A percentile compares a stretch with the other conserved stretches of the same genome.
These are phyloP conservation scores for Cyclostephanos invisitatus DNA, from an alignment of 108 stramenopile species.

Conservation along the genomic window DNA sequence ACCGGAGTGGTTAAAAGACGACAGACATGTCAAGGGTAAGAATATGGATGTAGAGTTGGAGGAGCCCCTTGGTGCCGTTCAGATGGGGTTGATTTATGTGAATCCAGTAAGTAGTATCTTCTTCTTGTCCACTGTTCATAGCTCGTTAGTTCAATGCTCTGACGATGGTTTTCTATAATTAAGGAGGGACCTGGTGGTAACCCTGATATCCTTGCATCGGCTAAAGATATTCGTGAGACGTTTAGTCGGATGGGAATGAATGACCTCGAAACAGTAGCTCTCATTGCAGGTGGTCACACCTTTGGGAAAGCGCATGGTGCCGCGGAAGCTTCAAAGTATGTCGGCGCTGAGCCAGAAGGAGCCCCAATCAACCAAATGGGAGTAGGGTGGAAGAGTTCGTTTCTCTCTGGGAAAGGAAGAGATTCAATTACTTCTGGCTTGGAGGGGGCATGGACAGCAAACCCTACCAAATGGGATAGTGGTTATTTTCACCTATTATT, in stretches of 20 bases:
- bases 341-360: slow-evolving; percentile 76
- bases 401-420: slow-evolving; percentile 58
- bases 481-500: slow-evolving; percentile 73
- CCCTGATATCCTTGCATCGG: slow-evolving; percentile 67
- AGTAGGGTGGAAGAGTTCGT: slow-evolving; percentile 69
- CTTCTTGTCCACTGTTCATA: background rate
- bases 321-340: slow-evolving; percentile 51
- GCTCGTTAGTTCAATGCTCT: background rate
- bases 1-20: slow-evolving; percentile 61
- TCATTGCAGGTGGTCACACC: slow-evolving; percentile 83
- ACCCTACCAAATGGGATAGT: slow-evolving; percentile 73
- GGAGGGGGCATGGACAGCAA: slow-evolving; percentile 78
- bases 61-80: slow-evolving; percentile 72
- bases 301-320: slow-evolving; percentile 85
- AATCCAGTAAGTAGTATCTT: slow-evolving; percentile 49
- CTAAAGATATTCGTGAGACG: slow-evolving; percentile 75
- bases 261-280: slow-evolving; percentile 78
- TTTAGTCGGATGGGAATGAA: slow-evolving; percentile 80
- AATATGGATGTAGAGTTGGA: slow-evolving; percentile 36
- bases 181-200: slow-evolving; percentile 71
- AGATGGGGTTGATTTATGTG: slow-evolving; percentile 86
- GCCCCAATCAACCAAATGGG: slow-evolving; percentile 70
- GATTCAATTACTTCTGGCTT: slow-evolving; percentile 75
- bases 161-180: background rate
- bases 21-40: slow-evolving; percentile 42